These are phyloP conservation scores for Magnusiomyces magnusii DNA, from an alignment of 1,139 yeast species.

Conservation along the genomic window DNA sequence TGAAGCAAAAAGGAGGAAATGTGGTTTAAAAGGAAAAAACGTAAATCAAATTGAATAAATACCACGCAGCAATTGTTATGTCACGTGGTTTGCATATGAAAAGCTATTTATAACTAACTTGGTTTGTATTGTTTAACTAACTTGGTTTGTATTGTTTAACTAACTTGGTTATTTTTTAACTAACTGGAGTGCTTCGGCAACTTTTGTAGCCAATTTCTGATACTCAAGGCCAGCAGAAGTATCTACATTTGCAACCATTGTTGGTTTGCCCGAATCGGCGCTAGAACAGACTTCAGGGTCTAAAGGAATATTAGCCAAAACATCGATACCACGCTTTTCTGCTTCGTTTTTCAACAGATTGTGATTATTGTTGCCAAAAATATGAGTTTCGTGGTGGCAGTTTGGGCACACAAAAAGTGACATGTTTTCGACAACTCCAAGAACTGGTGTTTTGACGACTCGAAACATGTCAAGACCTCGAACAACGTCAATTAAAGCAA, in stretches of 20 bases:
- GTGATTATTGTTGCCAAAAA: slow-evolving; percentile 51
- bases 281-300: slow-evolving; percentile 52
- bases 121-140: not conserved
- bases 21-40: not conserved
- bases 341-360: slow-evolving; percentile 40
- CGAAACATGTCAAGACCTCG: slow-evolving; percentile 75
- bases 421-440: slow-evolving; percentile 83
- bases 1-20: not conserved
- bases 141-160: not conserved
- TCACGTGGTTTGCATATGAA: not conserved
- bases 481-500: slow-evolving; percentile 73
- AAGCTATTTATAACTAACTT: not conserved
- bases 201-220: not conserved
- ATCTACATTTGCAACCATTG: slow-evolving; percentile 44
- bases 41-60: not conserved
- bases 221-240: slow-evolving; percentile 15
- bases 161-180: not conserved
- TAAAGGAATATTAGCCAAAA: slow-evolving; percentile 63
- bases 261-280: slow-evolving; percentile 60
- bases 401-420: slow-evolving; percentile 69
- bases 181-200: not conserved
- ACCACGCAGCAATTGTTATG: not conserved
- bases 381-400: slow-evolving; percentile 63
- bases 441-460: slow-evolving; percentile 63
- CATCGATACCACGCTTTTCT: slow-evolving; percentile 44